These are phyloP conservation scores for Piromyces finnis DNA, from an alignment of 192 early-diverging fungal genomes.

Conservation along the genomic window DNA sequence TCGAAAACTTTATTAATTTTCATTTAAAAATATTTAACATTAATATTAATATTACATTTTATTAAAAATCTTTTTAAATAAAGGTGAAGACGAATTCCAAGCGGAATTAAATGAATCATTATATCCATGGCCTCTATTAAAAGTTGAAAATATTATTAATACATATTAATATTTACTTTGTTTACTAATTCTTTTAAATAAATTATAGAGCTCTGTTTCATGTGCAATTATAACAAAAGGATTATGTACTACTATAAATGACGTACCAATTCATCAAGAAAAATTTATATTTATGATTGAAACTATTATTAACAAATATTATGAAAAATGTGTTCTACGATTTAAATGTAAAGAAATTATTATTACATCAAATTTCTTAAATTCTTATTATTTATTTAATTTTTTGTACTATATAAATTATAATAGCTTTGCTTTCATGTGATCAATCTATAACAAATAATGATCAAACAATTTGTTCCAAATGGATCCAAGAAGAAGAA, in stretches of 20 bases:
- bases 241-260: constrained; percentile 35
- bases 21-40: no score
- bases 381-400: not conserved
- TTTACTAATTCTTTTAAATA: no score
- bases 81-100: constrained; percentile 23
- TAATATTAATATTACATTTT: no score
- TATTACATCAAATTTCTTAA: no score
- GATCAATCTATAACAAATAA: constrained; percentile 7
- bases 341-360: not conserved
- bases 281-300: constrained; percentile 58
- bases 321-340: constrained; percentile 34
- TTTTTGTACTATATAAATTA: not conserved
- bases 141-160: no score
- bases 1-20: no score
- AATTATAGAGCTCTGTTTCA: constrained; percentile 35
- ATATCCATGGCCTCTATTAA: constrained; percentile 46
- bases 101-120: constrained; percentile 25
- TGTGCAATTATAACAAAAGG: constrained; percentile 39
- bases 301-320: constrained; percentile 38
- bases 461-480: not conserved
- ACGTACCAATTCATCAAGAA: constrained; percentile 46
- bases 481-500: not conserved
- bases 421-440: constrained; percentile 15
- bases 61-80: not conserved
- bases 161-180: no score